Base-by-base conservation (phyloP, 768 basidiomycete species). In the Podaxis sp. region DNA sequence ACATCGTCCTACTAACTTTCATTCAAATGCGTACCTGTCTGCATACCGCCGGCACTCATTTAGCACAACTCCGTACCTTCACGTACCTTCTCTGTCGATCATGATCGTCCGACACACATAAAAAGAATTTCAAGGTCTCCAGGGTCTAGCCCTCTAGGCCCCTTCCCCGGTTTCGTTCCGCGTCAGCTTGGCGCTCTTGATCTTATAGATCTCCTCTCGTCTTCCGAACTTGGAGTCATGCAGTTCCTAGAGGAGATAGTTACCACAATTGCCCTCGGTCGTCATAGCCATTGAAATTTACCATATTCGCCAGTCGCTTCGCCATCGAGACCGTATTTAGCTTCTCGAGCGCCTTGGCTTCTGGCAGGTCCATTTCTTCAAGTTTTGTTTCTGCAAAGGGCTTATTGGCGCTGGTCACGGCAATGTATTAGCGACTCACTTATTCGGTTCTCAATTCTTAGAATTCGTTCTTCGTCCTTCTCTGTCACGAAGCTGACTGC, bases 401-500 rank as follows among this genome's bases (percentile, higher is more conserved):
- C 2, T 32, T 28, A 35, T 18, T 42, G 52, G 13, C 28, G 48
- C 57, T 32, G 47, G 55, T n/a, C n/a, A n/a, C 25, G 21, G 18
- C 23, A 58, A 27, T 7, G 13, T 13, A 32, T 46, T 51, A 46
- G 36, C 5, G 21, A 79, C 89, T 73, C 70, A 95, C 94, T 82
- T 61, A 98, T 95, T 16, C 93, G 85, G 37, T 83, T 81, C 74
- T 99, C 97, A 59, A 99, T 90, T 62, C 74, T 82, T 66, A 91
- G 65, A 42, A 99, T 85, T 50, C 88, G 79, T 57, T 93, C 88
- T 67, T 95, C 93, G 70, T 98, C 97, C 47, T 83, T 79, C 74
- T 98, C 96, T 1, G 96, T 97, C 55, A 98, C 91, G 69, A 98
- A 92, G 68, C 95, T 98, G 28, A 98, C 80, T 0, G 93, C 93